Evolutionary conservation across 1,284 basidiomycete species (phyloP), one percentile per base, ranked within the genome.

Genomic region (Boletus mariae): DNA sequence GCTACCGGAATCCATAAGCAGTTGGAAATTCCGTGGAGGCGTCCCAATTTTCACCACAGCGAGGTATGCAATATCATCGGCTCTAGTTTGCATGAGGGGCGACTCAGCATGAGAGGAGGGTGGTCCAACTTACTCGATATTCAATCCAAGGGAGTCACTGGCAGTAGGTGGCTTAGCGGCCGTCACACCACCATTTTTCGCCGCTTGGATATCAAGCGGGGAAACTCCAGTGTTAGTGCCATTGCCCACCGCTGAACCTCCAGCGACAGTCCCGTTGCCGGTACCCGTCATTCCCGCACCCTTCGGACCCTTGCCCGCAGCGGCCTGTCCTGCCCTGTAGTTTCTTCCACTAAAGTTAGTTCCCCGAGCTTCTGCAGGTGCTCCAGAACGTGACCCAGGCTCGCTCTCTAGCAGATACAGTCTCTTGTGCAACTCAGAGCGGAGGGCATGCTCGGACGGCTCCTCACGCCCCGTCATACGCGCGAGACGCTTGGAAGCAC

Each of bases 1-100:
- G 8, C 86, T 91, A 32, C 92, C 93, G 26, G 88, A 89, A 72
- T 95, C 92, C 83, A 92, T 85, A 47, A 94, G 78, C 63, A 95
- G 70, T 32, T 78, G 74, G 71, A 90, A 94, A 61, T 84, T 71
- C 41, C 70, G 74, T 2, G 87, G 80, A n/a, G 88, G 88, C 3
- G 85, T 89, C 37, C 92, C 92, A 58, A 94, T 81, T 67, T 87
- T 80, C 32, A 94, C 69, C 26, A 80, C 84, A 7, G 87, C 85
- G 47, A 92, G 74, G 70, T 93, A 83, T 11, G 74, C 74, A 15
- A 80, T 59, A 61, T 83, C 80, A 38, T 74, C 56, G 15, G 71
- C 72, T 55, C 80, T 78, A 38, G 12, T 45, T 31, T 44, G 17
- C 23, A 31, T n/a, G 28, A 41, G 13, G 12, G 17, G 17, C 7